phyloP scores from a whole-genome alignment of 2,329 filamentous ascomycete genomes.

The Aspergillus hortae region DNA sequence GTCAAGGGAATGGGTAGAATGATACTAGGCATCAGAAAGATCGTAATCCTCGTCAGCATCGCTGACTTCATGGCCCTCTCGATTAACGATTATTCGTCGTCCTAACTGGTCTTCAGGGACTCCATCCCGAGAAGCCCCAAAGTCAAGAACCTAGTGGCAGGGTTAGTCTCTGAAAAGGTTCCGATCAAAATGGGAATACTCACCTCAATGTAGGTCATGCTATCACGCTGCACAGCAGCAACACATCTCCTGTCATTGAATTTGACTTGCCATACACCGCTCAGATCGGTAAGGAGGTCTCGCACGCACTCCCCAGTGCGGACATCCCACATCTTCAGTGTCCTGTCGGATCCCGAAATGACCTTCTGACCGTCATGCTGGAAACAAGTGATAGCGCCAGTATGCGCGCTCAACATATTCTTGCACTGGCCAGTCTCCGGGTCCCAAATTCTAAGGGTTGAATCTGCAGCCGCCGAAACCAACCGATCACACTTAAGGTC shows the following conservation, averaged over 20 bases:
- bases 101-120: constrained; percentile 73
- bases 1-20: not conserved
- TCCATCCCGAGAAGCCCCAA: constrained; percentile 88
- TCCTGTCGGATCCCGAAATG: constrained; percentile 91
- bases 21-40: constrained; percentile 18
- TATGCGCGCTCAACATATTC: constrained; percentile 86
- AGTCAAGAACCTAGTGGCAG: constrained; percentile 80
- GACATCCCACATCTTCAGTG: constrained; percentile 98
- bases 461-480: constrained; percentile 92
- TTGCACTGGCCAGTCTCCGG: constrained; percentile 89
- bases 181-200: constrained; percentile 30
- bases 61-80: constrained; percentile 36
- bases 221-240: constrained; percentile 89
- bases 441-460: constrained; percentile 94
- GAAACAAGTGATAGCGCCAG: constrained; percentile 96
- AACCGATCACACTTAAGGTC: constrained; percentile 86
- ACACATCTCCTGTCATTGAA: constrained; percentile 95
- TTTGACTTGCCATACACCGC: constrained; percentile 98
- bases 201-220: constrained; percentile 93
- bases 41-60: constrained; percentile 35
- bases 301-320: constrained; percentile 87
- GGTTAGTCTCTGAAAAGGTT: constrained; percentile 12
- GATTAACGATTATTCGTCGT: constrained; percentile 61
- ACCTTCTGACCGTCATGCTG: constrained; percentile 97
- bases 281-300: constrained; percentile 87